These are phyloP conservation scores for Saksenaea oblongispora DNA, from an alignment of 371 early-diverging fungal genomes.

Conservation along the genomic window DNA sequence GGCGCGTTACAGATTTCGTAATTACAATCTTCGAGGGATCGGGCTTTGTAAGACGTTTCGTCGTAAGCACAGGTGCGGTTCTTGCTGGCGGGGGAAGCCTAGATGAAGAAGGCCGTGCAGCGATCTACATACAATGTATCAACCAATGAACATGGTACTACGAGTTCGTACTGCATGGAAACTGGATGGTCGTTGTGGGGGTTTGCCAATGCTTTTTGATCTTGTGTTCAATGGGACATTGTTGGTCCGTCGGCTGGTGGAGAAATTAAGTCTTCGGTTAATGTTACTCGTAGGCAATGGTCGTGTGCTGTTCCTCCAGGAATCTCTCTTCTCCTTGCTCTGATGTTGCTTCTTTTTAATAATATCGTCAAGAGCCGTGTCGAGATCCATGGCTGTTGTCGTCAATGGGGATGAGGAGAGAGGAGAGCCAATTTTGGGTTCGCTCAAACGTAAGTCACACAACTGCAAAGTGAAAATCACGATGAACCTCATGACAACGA, in stretches of 20 bases:
- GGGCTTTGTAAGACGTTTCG: not conserved
- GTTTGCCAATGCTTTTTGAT: not conserved
- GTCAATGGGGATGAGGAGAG: not conserved
- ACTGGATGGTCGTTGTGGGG: not conserved
- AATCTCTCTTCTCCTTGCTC: not conserved
- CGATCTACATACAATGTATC: not conserved
- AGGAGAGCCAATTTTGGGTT: no score
- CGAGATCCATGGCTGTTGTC: slow-evolving; percentile 17
- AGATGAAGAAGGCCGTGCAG: not conserved
- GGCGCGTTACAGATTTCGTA: slow-evolving; percentile 11
- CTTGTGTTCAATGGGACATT: not conserved
- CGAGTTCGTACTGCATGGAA: not conserved
- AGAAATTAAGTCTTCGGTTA: not conserved
- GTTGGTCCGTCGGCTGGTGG: not conserved
- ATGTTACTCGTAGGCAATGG: not conserved
- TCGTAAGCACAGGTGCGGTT: not conserved
- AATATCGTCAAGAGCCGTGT: slow-evolving; percentile 21
- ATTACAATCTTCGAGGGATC: slow-evolving; percentile 20
- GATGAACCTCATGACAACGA: no score
- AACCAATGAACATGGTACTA: not conserved
- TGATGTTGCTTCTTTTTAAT: slow-evolving; percentile 15
- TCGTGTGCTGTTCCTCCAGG: not conserved
- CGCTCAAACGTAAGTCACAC: no score
- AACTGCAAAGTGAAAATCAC: no score
- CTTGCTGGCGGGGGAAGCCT: not conserved